phyloP scores from a whole-genome alignment of 306 rosid genomes.

The Trifolium dubium region DNA sequence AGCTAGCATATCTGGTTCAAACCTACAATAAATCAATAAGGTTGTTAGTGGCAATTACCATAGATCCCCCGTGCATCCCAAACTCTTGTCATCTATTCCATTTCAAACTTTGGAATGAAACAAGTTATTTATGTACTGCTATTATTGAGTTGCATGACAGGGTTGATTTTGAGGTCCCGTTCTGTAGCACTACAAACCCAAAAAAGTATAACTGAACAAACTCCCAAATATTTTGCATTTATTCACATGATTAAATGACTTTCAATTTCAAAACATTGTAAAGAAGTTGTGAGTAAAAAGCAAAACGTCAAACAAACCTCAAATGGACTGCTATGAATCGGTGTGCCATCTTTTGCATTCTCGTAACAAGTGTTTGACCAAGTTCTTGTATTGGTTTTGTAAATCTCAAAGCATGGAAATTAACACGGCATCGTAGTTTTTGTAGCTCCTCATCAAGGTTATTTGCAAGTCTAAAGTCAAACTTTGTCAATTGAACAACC shows the following conservation, averaged over 20 bases:
- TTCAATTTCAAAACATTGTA: slow-evolving; percentile 26
- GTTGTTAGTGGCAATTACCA: slow-evolving; percentile 23
- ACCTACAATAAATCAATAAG: slow-evolving; percentile 64
- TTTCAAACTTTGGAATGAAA: slow-evolving; percentile 12
- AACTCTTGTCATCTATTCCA: slow-evolving; percentile 24
- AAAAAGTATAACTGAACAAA: slow-evolving; percentile 38
- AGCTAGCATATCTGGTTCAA: slow-evolving; percentile 99
- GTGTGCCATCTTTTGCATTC: slow-evolving; percentile 78
- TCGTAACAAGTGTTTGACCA: slow-evolving; percentile 74
- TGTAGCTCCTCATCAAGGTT: slow-evolving; percentile 85
- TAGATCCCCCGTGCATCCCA: slow-evolving; percentile 1
- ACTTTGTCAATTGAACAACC: slow-evolving; percentile 96
- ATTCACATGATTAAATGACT: slow-evolving; percentile 21
- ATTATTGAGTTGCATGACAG: not conserved
- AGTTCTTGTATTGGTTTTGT: slow-evolving; percentile 82
- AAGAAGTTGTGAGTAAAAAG: slow-evolving; percentile 11
- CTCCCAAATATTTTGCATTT: slow-evolving; percentile 24
- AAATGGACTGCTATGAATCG: slow-evolving; percentile 90
- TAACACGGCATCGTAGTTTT: slow-evolving; percentile 95
- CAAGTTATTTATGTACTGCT: not conserved
- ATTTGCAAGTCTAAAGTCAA: slow-evolving; percentile 94
- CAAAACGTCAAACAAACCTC: slow-evolving; percentile 64
- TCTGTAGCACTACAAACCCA: slow-evolving; percentile 27
- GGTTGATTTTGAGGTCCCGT: slow-evolving; percentile 22
- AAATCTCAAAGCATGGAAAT: slow-evolving; percentile 89